Conservation (phyloP, 2,329 filamentous ascomycete species). For the Fusarium miscanthi region DNA sequence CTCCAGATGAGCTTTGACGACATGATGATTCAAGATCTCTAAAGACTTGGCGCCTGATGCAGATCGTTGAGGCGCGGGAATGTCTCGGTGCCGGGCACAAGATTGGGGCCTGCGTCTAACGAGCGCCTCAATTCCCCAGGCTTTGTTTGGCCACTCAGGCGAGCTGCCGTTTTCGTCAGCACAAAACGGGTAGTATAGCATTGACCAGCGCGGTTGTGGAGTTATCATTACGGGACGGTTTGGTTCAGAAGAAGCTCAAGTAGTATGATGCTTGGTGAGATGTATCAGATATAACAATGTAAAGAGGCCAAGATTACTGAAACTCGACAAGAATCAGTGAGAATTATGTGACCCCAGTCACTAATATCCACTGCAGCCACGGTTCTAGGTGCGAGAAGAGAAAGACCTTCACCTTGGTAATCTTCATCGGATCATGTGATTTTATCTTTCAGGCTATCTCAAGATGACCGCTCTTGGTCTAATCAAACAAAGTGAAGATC, state of each 20-base stretch:
- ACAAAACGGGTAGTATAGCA: slow-evolving; percentile 14
- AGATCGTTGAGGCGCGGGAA: slow-evolving; percentile 13
- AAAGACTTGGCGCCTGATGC: background rate
- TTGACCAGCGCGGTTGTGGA: slow-evolving; percentile 1
- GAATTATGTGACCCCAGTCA: too few species aligned
- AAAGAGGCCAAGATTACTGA: too few species aligned
- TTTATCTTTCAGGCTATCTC: slow-evolving; percentile 1
- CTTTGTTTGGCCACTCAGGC: background rate
- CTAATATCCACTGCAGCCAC: background rate
- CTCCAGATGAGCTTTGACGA: background rate
- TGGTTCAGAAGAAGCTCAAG: background rate
- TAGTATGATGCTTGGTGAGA: background rate
- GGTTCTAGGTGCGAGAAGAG: background rate
- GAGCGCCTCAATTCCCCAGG: slow-evolving; percentile 9
- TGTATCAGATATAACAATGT: background rate
- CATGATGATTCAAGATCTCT: slow-evolving; percentile 8
- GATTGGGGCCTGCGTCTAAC: too few species aligned
- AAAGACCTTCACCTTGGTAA: background rate
- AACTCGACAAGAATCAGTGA: background rate
- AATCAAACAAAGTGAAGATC: background rate
- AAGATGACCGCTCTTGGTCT: background rate
- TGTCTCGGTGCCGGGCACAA: slow-evolving; percentile 2
- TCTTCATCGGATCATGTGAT: background rate
- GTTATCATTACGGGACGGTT: slow-evolving; percentile 6
- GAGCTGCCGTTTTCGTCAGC: slow-evolving; percentile 6